Evolutionary conservation across 2,329 filamentous ascomycete species (phyloP).

Genomic region (Plectosphaerella plurivora): DNA sequence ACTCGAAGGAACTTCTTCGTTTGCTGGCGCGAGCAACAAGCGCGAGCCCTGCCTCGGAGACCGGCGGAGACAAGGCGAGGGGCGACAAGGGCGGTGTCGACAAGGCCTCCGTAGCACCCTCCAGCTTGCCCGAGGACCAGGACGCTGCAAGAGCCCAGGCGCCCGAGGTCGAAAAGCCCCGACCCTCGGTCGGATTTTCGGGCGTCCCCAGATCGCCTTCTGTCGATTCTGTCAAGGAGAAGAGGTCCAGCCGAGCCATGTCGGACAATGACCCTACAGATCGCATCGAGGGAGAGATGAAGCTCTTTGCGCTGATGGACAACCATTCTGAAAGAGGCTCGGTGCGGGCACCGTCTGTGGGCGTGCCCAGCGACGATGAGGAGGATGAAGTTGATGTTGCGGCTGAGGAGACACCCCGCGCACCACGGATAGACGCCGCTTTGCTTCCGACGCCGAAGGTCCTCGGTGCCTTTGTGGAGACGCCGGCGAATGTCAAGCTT

Average conservation of each 20-base stretch:
- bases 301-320: conserved; percentile 50
- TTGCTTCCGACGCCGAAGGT: conserved; percentile 49
- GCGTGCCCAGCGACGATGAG: conserved; percentile 27
- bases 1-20: conserved; percentile 45
- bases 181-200: conserved; percentile 38
- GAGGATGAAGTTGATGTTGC: conserved; percentile 4
- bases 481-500: conserved; percentile 42
- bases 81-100: too few species aligned
- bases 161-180: conserved; percentile 20
- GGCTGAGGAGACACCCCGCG: conserved; percentile 43
- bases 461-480: conserved; percentile 53
- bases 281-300: conserved; percentile 52
- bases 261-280: conserved; percentile 48
- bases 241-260: conserved; percentile 39
- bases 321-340: conserved; percentile 54
- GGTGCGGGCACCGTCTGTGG: conserved; percentile 43
- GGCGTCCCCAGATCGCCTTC: conserved; percentile 38
- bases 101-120: too few species aligned
- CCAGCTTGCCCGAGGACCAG: too few species aligned
- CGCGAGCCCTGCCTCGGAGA: conserved; percentile 33
- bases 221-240: conserved; percentile 42
- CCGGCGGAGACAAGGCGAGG: not conserved
- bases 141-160: conserved; percentile 11
- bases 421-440: conserved; percentile 37
- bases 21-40: conserved; percentile 43